Conservation (phyloP, 352 stramenopile species). For the Globisporangium yorkense region DNA sequence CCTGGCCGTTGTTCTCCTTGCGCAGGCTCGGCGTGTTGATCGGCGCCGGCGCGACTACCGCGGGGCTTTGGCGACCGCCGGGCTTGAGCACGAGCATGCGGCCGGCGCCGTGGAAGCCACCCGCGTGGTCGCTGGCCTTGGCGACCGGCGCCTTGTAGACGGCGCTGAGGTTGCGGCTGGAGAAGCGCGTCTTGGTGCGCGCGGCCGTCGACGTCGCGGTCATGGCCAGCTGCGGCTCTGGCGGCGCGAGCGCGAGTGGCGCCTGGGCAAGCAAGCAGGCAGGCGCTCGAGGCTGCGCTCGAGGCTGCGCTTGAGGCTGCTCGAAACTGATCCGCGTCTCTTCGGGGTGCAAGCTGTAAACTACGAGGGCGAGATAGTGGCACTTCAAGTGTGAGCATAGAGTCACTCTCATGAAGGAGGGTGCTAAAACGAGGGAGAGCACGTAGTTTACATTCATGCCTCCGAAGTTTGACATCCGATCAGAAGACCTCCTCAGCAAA, state of each 20-base stretch:
- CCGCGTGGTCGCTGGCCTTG: constrained; percentile 26
- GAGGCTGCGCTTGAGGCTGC: background rate
- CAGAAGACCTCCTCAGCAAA: background rate
- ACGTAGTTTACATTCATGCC: background rate
- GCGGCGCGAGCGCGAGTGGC: background rate
- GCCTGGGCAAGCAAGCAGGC: too few species aligned
- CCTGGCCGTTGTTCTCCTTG: constrained; percentile 43
- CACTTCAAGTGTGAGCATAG: background rate
- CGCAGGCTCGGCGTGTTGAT: constrained; percentile 78
- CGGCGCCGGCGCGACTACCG: constrained; percentile 31
- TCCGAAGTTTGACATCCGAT: background rate
- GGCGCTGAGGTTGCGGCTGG: constrained; percentile 65
- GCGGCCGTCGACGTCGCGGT: constrained; percentile 33
- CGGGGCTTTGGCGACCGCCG: constrained; percentile 2
- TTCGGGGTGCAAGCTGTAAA: background rate
- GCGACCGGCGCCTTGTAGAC: constrained; percentile 57
- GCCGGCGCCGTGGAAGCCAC: constrained; percentile 16
- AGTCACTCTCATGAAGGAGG: background rate
- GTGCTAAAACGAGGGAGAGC: background rate
- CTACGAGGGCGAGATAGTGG: background rate
- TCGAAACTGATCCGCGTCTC: background rate
- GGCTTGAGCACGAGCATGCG: constrained; percentile 55
- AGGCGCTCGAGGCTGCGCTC: too few species aligned
- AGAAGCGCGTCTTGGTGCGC: constrained; percentile 64
- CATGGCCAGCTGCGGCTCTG: constrained; percentile 9